Evolutionary conservation across 202 grass and related monocot genomes (phyloP).

Genomic region (Sporobolus alterniflorus): DNA sequence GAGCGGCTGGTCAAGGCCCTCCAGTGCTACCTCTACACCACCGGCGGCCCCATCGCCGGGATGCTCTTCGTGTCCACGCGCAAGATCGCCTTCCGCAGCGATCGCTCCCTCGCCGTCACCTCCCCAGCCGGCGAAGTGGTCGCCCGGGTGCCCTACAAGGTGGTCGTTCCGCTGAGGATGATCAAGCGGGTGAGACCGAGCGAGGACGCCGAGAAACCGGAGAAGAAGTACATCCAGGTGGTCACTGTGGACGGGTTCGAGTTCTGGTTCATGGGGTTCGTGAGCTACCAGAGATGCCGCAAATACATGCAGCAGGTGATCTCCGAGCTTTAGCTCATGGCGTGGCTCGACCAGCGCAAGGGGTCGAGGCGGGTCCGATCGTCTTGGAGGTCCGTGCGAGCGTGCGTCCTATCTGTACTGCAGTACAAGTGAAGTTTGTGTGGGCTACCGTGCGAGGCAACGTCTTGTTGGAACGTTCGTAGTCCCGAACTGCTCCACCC

Average conservation of each 20-base stretch:
- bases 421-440: conserved; percentile 33
- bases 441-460: conserved; percentile 8
- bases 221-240: conserved; percentile 81
- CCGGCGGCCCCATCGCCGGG: conserved; percentile 83
- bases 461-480: conserved; percentile 25
- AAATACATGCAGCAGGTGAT: conserved; percentile 59
- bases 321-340: conserved; percentile 23
- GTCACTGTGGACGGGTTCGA: conserved; percentile 75
- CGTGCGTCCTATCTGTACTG: conserved; percentile 10
- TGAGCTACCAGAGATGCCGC: conserved; percentile 62
- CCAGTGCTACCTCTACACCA: conserved; percentile 92
- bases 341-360: not conserved
- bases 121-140: conserved; percentile 46
- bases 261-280: conserved; percentile 93
- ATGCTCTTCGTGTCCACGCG: conserved; percentile 85
- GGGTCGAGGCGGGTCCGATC: not conserved
- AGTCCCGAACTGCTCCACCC: conserved; percentile 44
- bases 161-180: conserved; percentile 63
- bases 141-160: conserved; percentile 74
- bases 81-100: conserved; percentile 85
- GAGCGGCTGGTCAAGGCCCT: conserved; percentile 78
- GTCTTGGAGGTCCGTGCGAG: not conserved
- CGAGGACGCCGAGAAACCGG: conserved; percentile 62
- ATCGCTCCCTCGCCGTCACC: conserved; percentile 74
- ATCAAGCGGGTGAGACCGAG: conserved; percentile 58